Base-by-base conservation (phyloP, 2,329 filamentous ascomycete species). In the Tolypocladium nubicola region DNA sequence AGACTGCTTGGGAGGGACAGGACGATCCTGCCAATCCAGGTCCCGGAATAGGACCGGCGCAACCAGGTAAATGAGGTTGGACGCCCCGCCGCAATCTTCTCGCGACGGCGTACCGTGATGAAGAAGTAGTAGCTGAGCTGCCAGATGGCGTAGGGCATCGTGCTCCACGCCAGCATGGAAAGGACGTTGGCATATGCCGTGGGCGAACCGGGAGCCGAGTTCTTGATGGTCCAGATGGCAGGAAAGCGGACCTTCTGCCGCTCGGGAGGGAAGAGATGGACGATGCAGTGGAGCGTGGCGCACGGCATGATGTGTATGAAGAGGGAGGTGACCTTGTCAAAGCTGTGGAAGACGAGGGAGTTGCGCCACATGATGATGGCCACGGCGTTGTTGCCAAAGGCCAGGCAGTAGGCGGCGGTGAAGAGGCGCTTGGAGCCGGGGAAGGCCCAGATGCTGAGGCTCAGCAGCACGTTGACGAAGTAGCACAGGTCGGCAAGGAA, bases 261-360 rank as follows among this genome's bases (percentile, higher is more conserved):
- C 26, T 84, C 83, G 1, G 82, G 72, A 0, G 87, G 74, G 14
- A 91, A 79, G 23, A 97, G 79, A 70, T 99, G 94, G 19, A 96
- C 89, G 16, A 99, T 80, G 68, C 90, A 95, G 72, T 99, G 94
- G 14, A 99, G 81, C 1, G 92, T 90, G 7, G 89, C 93, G 63
- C 92, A 96, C 1, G 94, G 94, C 93, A 99, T 99, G 67, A 99
- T 96, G 72, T 99, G 94, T 64, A 99, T 97, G 75, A 99, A 99
- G n/a, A 99, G 80, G 69, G 90, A 94, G 14, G 92, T 95, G 60
- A 97, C 91, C 74, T 99, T 99, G 79, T 99, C 94, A 73, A 99
- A 86, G 68, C 90, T 96, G 77, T 99, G 94, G 72, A 99, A 99
- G 52, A 99, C 94, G 68, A 99, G 83, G 38, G 92, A 97, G 71